phyloP scores from a whole-genome alignment of 192 early-diverging fungal genomes.

The Coemansia sp. region DNA sequence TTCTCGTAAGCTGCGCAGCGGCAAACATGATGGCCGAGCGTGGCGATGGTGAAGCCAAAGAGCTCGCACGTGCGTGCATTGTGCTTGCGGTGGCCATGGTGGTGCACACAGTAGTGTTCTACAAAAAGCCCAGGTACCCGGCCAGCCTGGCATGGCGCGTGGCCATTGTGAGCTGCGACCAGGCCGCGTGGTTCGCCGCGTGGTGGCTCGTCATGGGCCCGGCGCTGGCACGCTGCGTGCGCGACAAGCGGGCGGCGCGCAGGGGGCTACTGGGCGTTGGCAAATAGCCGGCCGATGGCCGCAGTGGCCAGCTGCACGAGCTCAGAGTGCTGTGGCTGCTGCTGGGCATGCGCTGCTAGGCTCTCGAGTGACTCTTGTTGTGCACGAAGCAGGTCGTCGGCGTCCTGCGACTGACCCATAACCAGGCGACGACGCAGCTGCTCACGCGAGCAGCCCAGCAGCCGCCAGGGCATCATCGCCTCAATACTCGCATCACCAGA shows the following conservation, averaged over 20 bases:
- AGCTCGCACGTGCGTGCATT: slow-evolving; percentile 2
- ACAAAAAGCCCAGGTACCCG: slow-evolving; percentile 20
- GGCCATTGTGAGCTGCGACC: slow-evolving; percentile 22
- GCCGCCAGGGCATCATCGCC: slow-evolving; percentile 7
- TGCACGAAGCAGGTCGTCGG: background rate
- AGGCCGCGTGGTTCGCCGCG: slow-evolving; percentile 10
- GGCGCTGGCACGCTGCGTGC: slow-evolving; percentile 1
- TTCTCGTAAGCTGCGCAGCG: background rate
- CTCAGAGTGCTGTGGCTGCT: no score
- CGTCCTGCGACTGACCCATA: background rate
- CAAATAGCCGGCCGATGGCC: no score
- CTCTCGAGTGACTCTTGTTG: background rate
- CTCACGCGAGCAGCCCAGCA: slow-evolving; percentile 14
- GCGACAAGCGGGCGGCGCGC: no score
- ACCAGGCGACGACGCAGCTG: slow-evolving; percentile 3
- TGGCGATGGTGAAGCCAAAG: slow-evolving; percentile 9
- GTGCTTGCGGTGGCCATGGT: slow-evolving; percentile 1
- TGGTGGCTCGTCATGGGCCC: slow-evolving; percentile 35
- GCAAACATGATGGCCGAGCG: background rate
- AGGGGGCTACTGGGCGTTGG: no score
- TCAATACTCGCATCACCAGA: background rate
- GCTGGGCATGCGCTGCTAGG: background rate
- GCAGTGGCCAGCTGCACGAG: no score
- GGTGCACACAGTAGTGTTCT: slow-evolving; percentile 26
- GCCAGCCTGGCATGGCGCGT: slow-evolving; percentile 19